phyloP scores from a whole-genome alignment of 2,329 filamentous ascomycete genomes.

The Canariomyces notabilis region DNA sequence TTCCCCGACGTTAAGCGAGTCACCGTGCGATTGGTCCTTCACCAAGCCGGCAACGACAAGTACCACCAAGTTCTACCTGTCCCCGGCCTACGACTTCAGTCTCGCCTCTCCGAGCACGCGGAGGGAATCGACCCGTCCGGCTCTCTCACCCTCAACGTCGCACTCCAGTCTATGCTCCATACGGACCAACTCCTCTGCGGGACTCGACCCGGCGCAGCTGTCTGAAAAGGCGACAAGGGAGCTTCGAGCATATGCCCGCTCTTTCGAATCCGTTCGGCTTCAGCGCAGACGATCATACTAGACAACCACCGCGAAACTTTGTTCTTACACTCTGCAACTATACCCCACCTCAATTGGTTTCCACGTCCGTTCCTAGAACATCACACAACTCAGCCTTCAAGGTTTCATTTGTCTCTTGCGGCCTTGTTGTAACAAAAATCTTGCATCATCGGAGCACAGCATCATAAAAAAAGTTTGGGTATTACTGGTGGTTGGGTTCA shows the following conservation, averaged over 20 bases:
- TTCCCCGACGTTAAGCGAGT: conserved; percentile 48
- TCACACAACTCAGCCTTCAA: conserved; percentile 19
- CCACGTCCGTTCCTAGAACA: conserved; percentile 19
- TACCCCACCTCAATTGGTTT: conserved; percentile 22
- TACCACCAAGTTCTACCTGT: conserved; percentile 57
- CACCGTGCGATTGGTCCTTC: conserved; percentile 47
- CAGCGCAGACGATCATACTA: conserved; percentile 55
- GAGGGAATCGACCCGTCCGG: conserved; percentile 23
- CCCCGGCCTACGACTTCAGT: conserved; percentile 71
- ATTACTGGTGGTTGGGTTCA: conserved; percentile 14
- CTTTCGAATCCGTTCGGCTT: conserved; percentile 74
- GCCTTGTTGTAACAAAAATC: conserved; percentile 26
- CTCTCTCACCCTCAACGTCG: conserved; percentile 67
- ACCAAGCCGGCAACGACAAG: conserved; percentile 29
- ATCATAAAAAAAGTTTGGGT: conserved; percentile 27
- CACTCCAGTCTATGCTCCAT: conserved; percentile 80
- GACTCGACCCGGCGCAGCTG: conserved; percentile 51
- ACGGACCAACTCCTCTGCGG: conserved; percentile 54
- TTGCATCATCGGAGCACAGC: conserved; percentile 28
- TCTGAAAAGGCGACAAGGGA: conserved; percentile 75
- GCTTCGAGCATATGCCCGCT: conserved; percentile 78
- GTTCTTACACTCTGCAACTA: conserved; percentile 16
- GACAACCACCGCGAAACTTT: conserved; percentile 23
- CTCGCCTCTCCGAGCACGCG: conserved; percentile 47
- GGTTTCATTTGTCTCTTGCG: conserved; percentile 21